phyloP scores from a whole-genome alignment of 2,329 filamentous ascomycete genomes.

The Fusarium sp. region DNA sequence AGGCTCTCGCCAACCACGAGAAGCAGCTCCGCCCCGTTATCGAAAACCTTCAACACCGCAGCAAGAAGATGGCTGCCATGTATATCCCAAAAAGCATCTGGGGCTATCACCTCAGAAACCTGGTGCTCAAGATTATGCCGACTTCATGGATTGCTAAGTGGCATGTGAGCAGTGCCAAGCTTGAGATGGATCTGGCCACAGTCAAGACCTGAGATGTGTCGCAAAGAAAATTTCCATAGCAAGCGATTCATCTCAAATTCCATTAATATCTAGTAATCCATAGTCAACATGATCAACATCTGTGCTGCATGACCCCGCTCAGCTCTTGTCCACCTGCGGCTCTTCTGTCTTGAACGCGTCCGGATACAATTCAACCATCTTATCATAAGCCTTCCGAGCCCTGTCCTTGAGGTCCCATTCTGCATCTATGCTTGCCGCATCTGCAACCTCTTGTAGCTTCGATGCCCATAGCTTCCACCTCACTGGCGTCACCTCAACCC shows the following conservation, averaged over 20 bases:
- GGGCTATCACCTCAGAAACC: not conserved
- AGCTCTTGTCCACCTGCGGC: not conserved
- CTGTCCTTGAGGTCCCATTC: not conserved
- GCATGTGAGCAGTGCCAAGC: not conserved
- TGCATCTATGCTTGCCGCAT: fast-evolving
- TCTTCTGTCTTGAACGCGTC: not conserved
- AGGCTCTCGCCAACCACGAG: not conserved
- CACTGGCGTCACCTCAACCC: fast-evolving
- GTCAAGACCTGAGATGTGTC: not conserved
- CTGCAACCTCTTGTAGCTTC: not conserved
- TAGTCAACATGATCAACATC: not conserved
- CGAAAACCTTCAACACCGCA: not conserved
- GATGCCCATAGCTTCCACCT: slow-evolving; percentile 20
- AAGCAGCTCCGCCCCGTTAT: not conserved
- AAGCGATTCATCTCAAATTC: not conserved
- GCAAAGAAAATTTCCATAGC: not conserved
- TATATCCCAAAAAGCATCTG: not conserved
- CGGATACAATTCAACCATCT: not conserved
- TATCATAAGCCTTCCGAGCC: not conserved
- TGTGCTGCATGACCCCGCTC: not conserved
- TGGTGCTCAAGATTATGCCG: not conserved
- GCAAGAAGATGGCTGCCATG: not conserved
- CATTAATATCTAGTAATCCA: not conserved
- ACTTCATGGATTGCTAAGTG: not conserved
- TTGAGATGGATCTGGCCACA: not conserved